Conservation (phyloP, 2,329 filamentous ascomycete genomes). For the Paecilomyces variotii region DNA sequence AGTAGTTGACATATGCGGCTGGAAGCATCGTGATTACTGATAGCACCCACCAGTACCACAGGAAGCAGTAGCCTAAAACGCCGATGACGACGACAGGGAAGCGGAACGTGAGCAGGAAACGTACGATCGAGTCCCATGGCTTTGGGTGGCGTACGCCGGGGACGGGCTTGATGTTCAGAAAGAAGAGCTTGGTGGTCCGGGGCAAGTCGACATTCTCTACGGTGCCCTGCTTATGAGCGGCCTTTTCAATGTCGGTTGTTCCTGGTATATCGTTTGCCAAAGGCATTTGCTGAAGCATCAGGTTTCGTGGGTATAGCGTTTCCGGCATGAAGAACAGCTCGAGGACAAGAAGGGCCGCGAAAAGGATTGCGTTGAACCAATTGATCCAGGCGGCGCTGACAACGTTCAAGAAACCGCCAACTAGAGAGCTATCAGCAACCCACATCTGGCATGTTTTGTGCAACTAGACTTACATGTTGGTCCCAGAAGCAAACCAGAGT, state of each 20-base stretch:
- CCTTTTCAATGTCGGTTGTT: slow-evolving; percentile 20
- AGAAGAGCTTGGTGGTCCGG: slow-evolving; percentile 38
- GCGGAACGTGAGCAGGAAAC: slow-evolving; percentile 42
- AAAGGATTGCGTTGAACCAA: slow-evolving; percentile 49
- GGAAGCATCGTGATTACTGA: slow-evolving; percentile 48
- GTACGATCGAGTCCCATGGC: slow-evolving; percentile 37
- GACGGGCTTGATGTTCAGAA: slow-evolving; percentile 39
- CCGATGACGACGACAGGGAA: slow-evolving; percentile 40
- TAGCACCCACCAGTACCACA: slow-evolving; percentile 52
- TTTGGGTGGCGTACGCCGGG: slow-evolving; percentile 47
- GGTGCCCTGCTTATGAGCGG: slow-evolving; percentile 9
- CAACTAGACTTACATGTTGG: slow-evolving; percentile 31
- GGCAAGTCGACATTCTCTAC: slow-evolving; percentile 13
- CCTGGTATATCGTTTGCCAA: neutral
- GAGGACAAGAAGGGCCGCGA: slow-evolving; percentile 40
- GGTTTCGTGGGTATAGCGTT: slow-evolving; percentile 48
- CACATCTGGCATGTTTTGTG: slow-evolving; percentile 32
- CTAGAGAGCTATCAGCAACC: slow-evolving; percentile 29
- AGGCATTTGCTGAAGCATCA: slow-evolving; percentile 38
- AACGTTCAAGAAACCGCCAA: slow-evolving; percentile 47
- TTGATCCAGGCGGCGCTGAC: slow-evolving; percentile 45
- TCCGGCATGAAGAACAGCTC: slow-evolving; percentile 47
- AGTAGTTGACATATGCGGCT: slow-evolving; percentile 43
- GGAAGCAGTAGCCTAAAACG: slow-evolving; percentile 44
- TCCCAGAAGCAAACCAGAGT: slow-evolving; percentile 44